Base-by-base conservation (phyloP, 139 green algal species). In the Chlorella sp. region DNA sequence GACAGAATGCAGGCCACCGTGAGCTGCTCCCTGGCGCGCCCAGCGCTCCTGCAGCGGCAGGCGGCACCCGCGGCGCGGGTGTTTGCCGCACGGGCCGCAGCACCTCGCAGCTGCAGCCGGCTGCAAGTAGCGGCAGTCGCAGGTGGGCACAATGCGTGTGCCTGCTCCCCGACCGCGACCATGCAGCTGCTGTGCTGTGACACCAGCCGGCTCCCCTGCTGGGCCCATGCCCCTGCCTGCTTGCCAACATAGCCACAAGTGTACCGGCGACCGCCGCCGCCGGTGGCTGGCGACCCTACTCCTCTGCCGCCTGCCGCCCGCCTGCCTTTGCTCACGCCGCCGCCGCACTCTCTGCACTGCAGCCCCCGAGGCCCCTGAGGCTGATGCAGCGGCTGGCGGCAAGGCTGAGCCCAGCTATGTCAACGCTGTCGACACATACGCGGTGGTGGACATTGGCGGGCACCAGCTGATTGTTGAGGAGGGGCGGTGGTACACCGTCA, bases 391-490 rank as follows among this genome's bases (percentile, higher is more conserved):
- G 73, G 82, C 87, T 21, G 86, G 28, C 21, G 78, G 83, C 78
- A 81, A 60, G 66, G 79, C 91, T 3, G 76, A 91, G 71, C 90
- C 91, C 40, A 91, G 85, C 34, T 80, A 88, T 48, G 64, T 37
- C n/a, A 61, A 39, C 16, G 77, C 93, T 30, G 93, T 93, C 24
- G 91, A 94, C 53, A 97, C 94, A 26, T 98, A 99, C 83, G 96
- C 97, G 69, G 93, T 99, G 57, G 92, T 99, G 18, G 97, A 99
- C 77, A 92, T 99, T 84, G 97, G 95, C 64, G 97, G 97, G 34
- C 92, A 92, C 48, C 97, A 99, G 94, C 93, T 98, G 91, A 96
- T 99, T 68, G 95, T 99, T 34, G 96, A 98, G 94, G 96, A 98
- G 86, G 96, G 96, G 69, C 95, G 97, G 86, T 98, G 96, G 96